A percentile compares a stretch with the other conserved stretches of the same genome.
These are phyloP conservation scores for Aethionema arabicum DNA, from an alignment of 345 rosid species.

Conservation along the genomic window DNA sequence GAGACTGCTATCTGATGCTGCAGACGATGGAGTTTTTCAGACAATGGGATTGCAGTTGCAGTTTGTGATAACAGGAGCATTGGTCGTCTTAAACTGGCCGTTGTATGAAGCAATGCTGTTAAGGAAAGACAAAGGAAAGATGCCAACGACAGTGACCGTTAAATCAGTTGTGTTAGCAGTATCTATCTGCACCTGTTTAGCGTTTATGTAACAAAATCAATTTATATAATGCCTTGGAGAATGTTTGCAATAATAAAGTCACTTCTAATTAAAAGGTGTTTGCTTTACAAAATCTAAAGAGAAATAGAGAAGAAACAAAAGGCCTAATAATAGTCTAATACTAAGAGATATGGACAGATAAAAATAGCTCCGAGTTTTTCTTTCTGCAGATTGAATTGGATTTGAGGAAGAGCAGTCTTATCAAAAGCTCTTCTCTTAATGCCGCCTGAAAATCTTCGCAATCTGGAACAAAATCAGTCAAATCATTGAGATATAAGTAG, in stretches of 20 bases:
- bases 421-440: constrained; percentile 28
- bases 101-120: constrained; percentile 55
- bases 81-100: constrained; percentile 62
- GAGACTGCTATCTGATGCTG: constrained; percentile 1
- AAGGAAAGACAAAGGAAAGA: constrained; percentile 63
- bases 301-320: neutral
- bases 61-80: constrained; percentile 44
- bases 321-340: constrained; percentile 15
- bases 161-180: constrained; percentile 44
- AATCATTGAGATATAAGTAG: constrained; percentile 3
- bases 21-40: constrained; percentile 14
- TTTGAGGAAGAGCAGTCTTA: too few relatives aligned
- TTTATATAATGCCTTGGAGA: too few relatives aligned
- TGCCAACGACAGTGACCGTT: constrained; percentile 48
- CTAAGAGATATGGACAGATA: constrained; percentile 34
- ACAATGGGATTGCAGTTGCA: constrained; percentile 55
- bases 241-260: constrained; percentile 19
- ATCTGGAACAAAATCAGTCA: constrained; percentile 21
- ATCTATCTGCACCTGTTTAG: constrained; percentile 44
- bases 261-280: constrained; percentile 12
- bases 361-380: constrained; percentile 31
- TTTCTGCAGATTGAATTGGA: constrained; percentile 4
- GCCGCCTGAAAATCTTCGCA: constrained; percentile 32
- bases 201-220: constrained; percentile 22
- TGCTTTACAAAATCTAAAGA: constrained; percentile 33